Evolutionary conservation across 1,284 basidiomycete species (phyloP).

Genomic region (Tilletia caries): DNA sequence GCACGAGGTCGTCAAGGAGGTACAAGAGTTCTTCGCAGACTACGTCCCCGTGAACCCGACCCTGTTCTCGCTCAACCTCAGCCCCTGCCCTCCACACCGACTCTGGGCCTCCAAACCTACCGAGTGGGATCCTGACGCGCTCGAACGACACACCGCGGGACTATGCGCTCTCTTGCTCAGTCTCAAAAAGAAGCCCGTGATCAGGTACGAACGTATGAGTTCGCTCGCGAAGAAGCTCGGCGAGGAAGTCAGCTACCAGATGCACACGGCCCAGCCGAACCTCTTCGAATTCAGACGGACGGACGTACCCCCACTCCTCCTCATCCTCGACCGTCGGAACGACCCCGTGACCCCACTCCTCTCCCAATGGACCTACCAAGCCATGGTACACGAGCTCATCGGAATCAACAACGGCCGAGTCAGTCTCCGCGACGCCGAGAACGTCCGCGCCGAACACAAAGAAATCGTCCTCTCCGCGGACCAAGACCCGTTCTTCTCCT

Average conservation of each 20-base stretch:
- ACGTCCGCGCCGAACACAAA: conserved; percentile 80
- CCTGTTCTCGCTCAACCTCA: conserved; percentile 73
- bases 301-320: conserved; percentile 59
- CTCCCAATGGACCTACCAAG: conserved; percentile 99
- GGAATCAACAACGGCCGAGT: conserved; percentile 93
- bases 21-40: conserved; percentile 63
- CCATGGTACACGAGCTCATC: conserved; percentile 96
- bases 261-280: conserved; percentile 50
- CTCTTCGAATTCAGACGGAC: conserved; percentile 60
- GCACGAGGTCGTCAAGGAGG: conserved; percentile 91
- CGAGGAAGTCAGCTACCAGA: conserved; percentile 67
- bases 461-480: conserved; percentile 90
- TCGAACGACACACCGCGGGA: conserved; percentile 75
- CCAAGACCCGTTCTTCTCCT: conserved; percentile 91
- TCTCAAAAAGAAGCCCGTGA: conserved; percentile 89
- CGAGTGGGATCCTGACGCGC: conserved; percentile 64
- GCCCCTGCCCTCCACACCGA: conserved; percentile 53
- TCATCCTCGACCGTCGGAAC: conserved; percentile 77
- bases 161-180: conserved; percentile 85
- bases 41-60: conserved; percentile 63
- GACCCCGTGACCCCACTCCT: conserved; percentile 97
- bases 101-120: conserved; percentile 68
- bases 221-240: conserved; percentile 85
- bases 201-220: conserved; percentile 93
- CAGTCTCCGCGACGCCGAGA: conserved; percentile 76